Evolutionary conservation across 208 protist genomes (phyloP), one percentile per base, ranked within the genome.

Genomic region (Leishmania turanica): DNA sequence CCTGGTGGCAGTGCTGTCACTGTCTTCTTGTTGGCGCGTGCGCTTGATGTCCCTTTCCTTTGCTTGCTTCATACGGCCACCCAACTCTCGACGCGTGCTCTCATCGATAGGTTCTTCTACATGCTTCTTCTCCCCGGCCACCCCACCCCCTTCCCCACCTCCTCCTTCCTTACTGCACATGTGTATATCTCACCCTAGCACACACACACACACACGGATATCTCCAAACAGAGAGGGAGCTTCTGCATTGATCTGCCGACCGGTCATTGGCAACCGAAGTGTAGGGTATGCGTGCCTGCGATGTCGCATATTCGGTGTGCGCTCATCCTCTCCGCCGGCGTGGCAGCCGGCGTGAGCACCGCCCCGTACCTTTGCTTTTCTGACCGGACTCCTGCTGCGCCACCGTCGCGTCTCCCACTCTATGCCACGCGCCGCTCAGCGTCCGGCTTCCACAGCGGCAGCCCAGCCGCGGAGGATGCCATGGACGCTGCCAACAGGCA

Each of bases 281-380:
- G 37, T 8, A 8, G 40, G 34, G 47, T 76, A 51, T 72, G 68
- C 45, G 42, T 53, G 34, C 45, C 40, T 27, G 68, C 17, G 42
- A 84, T 84, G 81, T 42, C 81, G 11, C 70, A 74, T 64, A 62
- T 62, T 4, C 53, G 76, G 5, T 70, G 76, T 13, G 65, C 56
- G 42, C 49, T 78, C 17, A 1, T 54, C 15, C 3, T 84, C 8
- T 62, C 81, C n/a, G 68, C 27, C 1, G 75, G 81, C 19, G 42
- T 77, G 31, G 70, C 81, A 21, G 71, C 49, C 3, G 81, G 76
- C 47, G 75, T 64, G 27, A 34, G 81, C 76, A 54, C 81, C 3
- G 81, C 76, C 7, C 71, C 76, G 15, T 74, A 78, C 49, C 19
- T 77, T 7, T 68, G 49, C 70, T 3, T 53, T 54, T 24, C 70